These are phyloP conservation scores for Pharus latifolius DNA, from an alignment of 176 grass and related monocot genomes.

Conservation along the genomic window DNA sequence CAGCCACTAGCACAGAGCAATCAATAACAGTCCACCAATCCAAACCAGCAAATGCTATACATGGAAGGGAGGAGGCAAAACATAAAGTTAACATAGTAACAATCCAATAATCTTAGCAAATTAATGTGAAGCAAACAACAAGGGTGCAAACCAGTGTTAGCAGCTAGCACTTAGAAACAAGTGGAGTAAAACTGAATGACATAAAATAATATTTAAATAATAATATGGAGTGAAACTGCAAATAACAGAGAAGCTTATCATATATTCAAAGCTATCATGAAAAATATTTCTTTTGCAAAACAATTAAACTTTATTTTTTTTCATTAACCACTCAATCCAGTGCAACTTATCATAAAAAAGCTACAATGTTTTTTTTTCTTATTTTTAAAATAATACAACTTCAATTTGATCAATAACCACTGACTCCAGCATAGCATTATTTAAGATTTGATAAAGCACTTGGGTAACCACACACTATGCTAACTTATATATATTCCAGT, in stretches of 20 bases:
- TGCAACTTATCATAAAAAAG: too few relatives aligned
- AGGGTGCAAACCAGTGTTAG: too few relatives aligned
- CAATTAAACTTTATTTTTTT: background rate
- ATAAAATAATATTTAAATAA: background rate
- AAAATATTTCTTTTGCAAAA: background rate
- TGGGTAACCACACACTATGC: background rate
- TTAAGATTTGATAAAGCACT: background rate
- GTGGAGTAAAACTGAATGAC: background rate
- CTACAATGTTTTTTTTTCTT: background rate
- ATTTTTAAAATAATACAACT: background rate
- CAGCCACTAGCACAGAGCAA: background rate
- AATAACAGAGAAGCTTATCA: background rate
- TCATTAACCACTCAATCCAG: background rate
- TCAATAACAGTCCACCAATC: background rate
- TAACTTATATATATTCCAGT: background rate
- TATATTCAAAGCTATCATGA: background rate
- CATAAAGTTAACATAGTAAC: background rate
- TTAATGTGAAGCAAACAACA: background rate
- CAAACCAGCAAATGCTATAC: background rate
- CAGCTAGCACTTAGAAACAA: background rate
- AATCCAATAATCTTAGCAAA: background rate
- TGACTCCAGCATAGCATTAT: too few relatives aligned
- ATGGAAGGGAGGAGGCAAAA: background rate
- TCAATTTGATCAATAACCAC: background rate
- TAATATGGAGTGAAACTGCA: background rate